Conservation (phyloP, 495 filamentous ascomycete species). For the Letharia columbiana region DNA sequence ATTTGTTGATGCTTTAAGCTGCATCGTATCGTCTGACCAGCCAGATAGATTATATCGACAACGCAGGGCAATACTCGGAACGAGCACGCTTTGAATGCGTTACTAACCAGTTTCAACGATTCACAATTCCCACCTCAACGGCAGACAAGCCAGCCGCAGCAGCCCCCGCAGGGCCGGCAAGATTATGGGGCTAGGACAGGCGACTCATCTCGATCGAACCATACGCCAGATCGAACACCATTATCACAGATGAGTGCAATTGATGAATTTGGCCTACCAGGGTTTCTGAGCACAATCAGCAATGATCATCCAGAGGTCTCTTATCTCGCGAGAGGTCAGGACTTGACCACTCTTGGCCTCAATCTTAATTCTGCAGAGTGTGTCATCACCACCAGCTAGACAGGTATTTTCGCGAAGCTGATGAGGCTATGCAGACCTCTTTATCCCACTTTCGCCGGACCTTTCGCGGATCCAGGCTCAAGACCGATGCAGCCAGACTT, state of each 20-base stretch:
- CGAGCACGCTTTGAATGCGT: conserved; percentile 10
- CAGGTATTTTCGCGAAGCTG: conserved; percentile 2
- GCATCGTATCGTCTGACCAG: neutral
- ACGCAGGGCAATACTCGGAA: conserved; percentile 13
- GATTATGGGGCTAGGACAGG: conserved; percentile 30
- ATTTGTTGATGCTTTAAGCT: neutral
- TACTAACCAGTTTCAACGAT: conserved; percentile 19
- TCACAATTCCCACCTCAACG: conserved; percentile 31
- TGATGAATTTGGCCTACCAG: conserved; percentile 74
- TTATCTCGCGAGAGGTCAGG: conserved; percentile 66
- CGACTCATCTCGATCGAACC: conserved; percentile 33
- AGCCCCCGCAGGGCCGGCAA: conserved; percentile 15
- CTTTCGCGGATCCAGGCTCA: conserved; percentile 61
- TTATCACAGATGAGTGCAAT: conserved; percentile 58
- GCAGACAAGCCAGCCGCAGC: conserved; percentile 24
- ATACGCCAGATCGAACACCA: conserved; percentile 48
- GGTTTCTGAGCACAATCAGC: conserved; percentile 69
- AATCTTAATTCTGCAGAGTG: conserved; percentile 76
- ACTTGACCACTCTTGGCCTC: conserved; percentile 65
- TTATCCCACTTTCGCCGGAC: conserved; percentile 56
- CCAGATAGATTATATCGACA: conserved; percentile 6
- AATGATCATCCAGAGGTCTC: conserved; percentile 69
- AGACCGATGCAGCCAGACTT: conserved; percentile 71
- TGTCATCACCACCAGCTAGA: conserved; percentile 25
- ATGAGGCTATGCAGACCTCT: conserved; percentile 39